phyloP scores from a whole-genome alignment of 345 rosid genomes.

The Turritis glabra region DNA sequence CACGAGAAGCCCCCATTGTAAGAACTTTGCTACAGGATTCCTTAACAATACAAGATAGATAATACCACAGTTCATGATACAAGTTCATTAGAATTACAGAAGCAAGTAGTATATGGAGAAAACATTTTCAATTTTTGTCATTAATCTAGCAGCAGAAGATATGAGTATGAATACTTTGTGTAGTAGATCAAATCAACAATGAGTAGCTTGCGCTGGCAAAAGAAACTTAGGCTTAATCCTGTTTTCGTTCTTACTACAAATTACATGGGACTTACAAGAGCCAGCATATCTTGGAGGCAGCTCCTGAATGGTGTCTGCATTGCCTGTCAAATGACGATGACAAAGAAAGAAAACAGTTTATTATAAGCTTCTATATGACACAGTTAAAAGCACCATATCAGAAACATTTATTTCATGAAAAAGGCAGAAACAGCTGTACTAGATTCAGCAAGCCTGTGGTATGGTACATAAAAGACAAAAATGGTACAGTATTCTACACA shows the following conservation, averaged over 20 bases:
- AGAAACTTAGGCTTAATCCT: neutral
- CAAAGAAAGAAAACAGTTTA: neutral
- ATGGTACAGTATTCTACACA: neutral
- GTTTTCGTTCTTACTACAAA: neutral
- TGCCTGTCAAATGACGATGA: slow-evolving; percentile 44
- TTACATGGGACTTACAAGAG: slow-evolving; percentile 60
- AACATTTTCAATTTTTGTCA: neutral
- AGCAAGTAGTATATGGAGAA: neutral
- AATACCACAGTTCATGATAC: neutral
- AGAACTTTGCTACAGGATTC: neutral
- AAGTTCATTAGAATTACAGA: neutral
- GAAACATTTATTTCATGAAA: neutral
- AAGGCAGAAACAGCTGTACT: neutral
- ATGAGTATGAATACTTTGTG: neutral
- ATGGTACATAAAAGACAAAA: neutral
- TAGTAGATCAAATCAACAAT: neutral
- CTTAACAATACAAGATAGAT: neutral
- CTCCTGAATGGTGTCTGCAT: slow-evolving; percentile 84
- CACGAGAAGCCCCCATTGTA: neutral
- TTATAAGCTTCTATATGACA: neutral
- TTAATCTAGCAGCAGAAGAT: neutral
- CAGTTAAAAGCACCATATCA: neutral
- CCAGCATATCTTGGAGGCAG: slow-evolving; percentile 82
- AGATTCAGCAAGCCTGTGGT: neutral
- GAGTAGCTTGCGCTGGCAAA: neutral